These are phyloP conservation scores for Meripilus lineatus DNA, from an alignment of 1,284 basidiomycete genomes.

Conservation along the genomic window DNA sequence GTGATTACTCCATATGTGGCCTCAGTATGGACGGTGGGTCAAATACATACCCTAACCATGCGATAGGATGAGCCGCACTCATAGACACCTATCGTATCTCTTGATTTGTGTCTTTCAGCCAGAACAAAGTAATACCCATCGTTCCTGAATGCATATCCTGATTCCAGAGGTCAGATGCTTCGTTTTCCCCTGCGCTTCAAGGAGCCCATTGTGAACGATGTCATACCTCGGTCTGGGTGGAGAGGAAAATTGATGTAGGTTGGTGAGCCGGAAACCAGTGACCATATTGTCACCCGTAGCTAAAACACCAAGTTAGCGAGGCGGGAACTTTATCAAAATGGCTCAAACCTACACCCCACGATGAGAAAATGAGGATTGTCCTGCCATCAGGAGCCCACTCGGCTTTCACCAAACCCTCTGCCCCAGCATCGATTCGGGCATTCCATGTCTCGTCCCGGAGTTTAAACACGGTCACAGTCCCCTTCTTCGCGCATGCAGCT, in stretches of 20 bases:
- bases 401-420: constrained; percentile 78
- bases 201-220: constrained; percentile 1
- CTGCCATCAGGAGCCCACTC: constrained; percentile 85
- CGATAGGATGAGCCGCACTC: constrained; percentile 67
- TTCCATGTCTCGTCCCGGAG: constrained; percentile 71
- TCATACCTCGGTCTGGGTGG: constrained; percentile 69
- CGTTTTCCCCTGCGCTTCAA: neutral
- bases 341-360: constrained; percentile 72
- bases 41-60: constrained; percentile 63
- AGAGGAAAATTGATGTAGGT: constrained; percentile 78
- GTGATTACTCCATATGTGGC: neutral
- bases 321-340: neutral
- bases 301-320: constrained; percentile 24
- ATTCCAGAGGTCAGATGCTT: constrained; percentile 6
- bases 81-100: constrained; percentile 81
- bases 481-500: constrained; percentile 62
- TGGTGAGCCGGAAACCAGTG: constrained; percentile 60
- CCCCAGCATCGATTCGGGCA: constrained; percentile 68
- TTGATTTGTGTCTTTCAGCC: constrained; percentile 82
- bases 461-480: constrained; percentile 67
- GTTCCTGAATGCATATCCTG: constrained; percentile 74
- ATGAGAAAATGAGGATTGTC: constrained; percentile 80
- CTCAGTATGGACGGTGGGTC: neutral
- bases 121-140: constrained; percentile 79
- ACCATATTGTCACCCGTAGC: constrained; percentile 81